These are phyloP conservation scores for Priceomyces melissophilus DNA, from an alignment of 805 yeast genomes.

Conservation along the genomic window DNA sequence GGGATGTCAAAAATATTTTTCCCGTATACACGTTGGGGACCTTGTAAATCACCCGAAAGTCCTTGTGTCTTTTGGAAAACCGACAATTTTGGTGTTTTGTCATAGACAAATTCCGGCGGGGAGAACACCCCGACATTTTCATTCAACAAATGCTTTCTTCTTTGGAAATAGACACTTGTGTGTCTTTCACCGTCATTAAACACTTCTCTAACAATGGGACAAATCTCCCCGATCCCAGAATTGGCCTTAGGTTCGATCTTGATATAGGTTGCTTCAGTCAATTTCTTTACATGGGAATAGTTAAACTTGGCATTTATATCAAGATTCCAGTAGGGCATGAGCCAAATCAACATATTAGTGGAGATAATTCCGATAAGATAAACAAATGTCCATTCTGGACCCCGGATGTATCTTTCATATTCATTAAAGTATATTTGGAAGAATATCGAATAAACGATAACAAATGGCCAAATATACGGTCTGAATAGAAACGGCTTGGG, in stretches of 20 bases:
- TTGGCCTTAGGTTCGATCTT: conserved; percentile 80
- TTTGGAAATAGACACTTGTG: conserved; percentile 79
- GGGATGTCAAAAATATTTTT: conserved; percentile 91
- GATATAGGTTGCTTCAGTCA: conserved; percentile 67
- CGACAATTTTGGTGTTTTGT: conserved; percentile 53
- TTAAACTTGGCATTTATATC: conserved; percentile 67
- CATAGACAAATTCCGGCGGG: conserved; percentile 79
- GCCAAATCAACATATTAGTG: conserved; percentile 70
- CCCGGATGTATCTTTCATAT: conserved; percentile 80
- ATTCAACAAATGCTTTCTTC: conserved; percentile 81
- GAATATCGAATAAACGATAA: conserved; percentile 73
- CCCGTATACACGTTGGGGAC: conserved; percentile 63
- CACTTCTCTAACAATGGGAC: conserved; percentile 52
- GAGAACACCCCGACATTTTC: conserved; percentile 52
- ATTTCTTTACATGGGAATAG: conserved; percentile 48
- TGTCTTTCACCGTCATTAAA: conserved; percentile 59
- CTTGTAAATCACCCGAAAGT: conserved; percentile 48
- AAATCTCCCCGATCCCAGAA: conserved; percentile 81
- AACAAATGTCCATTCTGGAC: conserved; percentile 95
- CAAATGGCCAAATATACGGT: conserved; percentile 82
- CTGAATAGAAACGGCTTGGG: conserved; percentile 58
- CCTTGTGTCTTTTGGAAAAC: conserved; percentile 59
- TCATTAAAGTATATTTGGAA: conserved; percentile 58
- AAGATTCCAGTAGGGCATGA: conserved; percentile 94
- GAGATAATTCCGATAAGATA: conserved; percentile 72